A percentile compares a stretch with the other conserved stretches of the same genome.
These are phyloP conservation scores for Coriolopsis trogii DNA, from an alignment of 1,284 basidiomycete genomes.

Conservation along the genomic window DNA sequence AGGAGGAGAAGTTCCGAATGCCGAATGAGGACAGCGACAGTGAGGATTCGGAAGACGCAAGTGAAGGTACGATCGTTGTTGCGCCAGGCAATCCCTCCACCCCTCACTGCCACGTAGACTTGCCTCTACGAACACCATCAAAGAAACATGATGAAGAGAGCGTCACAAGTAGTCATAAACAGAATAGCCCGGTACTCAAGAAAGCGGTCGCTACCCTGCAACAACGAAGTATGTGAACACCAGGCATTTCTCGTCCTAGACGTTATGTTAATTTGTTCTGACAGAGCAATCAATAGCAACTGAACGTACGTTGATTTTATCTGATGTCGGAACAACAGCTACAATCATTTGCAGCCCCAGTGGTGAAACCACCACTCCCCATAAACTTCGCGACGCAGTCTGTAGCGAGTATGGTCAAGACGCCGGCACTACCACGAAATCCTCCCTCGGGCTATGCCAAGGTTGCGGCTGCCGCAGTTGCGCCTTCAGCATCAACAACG, in stretches of 20 bases:
- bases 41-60: constrained; percentile 70
- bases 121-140: constrained; percentile 61
- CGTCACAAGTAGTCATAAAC: constrained; percentile 69
- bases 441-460: constrained; percentile 78
- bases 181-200: constrained; percentile 78
- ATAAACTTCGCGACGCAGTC: constrained; percentile 81
- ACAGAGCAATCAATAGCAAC: constrained; percentile 49
- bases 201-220: constrained; percentile 65
- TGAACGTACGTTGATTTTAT: constrained; percentile 43
- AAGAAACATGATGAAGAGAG: constrained; percentile 83
- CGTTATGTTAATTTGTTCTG: constrained; percentile 1
- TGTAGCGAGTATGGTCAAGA: constrained; percentile 81
- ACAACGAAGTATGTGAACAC: constrained; percentile 60
- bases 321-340: neutral
- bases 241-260: neutral
- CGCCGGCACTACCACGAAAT: constrained; percentile 58
- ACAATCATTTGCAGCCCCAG: constrained; percentile 24
- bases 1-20: constrained; percentile 90
- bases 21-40: constrained; percentile 71
- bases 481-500: constrained; percentile 39
- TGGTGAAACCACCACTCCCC: constrained; percentile 78
- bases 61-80: constrained; percentile 56
- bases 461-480: constrained; percentile 86
- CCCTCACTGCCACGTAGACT: constrained; percentile 35
- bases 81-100: neutral